Conservation (phyloP, 169 alveolate genomes). For the Perkinsus olseni region DNA sequence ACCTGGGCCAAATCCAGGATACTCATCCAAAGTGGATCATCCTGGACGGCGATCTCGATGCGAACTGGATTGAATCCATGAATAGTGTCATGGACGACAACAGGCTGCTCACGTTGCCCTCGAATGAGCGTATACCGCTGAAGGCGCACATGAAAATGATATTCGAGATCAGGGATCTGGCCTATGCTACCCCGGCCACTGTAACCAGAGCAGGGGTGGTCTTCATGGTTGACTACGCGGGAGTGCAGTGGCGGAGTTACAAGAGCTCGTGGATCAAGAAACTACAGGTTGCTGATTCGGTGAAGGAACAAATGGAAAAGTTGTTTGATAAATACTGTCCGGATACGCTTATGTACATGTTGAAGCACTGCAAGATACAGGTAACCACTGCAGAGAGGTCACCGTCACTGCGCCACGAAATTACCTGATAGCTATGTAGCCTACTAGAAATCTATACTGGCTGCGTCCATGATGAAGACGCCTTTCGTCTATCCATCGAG, state of each 20-base stretch:
- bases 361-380: constrained; percentile 69
- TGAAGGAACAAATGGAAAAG: constrained; percentile 65
- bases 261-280: constrained; percentile 83
- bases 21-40: constrained; percentile 82
- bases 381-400: too few relatives aligned
- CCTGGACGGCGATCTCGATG: constrained; percentile 90
- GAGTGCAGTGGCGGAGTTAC: constrained; percentile 86
- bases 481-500: too few relatives aligned
- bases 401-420: background rate
- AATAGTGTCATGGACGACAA: constrained; percentile 92
- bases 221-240: constrained; percentile 75
- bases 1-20: constrained; percentile 67
- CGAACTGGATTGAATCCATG: constrained; percentile 93
- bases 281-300: constrained; percentile 38
- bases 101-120: constrained; percentile 83
- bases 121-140: constrained; percentile 86
- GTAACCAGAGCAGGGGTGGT: constrained; percentile 93
- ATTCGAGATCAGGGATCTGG: constrained; percentile 90
- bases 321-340: constrained; percentile 81
- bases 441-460: too few relatives aligned
- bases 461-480: too few relatives aligned
- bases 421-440: background rate
- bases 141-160: constrained; percentile 88
- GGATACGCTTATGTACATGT: constrained; percentile 69
- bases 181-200: constrained; percentile 94